Evolutionary conservation across 148 eudicot genomes (phyloP).

Genomic region (Nepenthes gracilis): DNA sequence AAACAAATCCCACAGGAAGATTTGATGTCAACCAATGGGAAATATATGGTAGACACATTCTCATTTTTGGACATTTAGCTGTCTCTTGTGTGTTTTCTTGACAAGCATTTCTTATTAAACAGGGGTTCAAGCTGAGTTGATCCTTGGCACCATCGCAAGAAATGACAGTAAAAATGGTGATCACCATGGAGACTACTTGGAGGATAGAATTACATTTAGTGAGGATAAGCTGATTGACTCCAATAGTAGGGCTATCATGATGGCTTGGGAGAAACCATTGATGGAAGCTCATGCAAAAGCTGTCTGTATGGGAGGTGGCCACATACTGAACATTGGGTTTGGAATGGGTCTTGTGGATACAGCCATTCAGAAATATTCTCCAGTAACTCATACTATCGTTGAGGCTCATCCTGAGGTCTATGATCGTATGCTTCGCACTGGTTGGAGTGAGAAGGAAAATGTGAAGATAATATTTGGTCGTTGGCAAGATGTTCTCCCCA

Average conservation of each 20-base stretch:
- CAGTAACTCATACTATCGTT: constrained; percentile 60
- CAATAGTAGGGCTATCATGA: constrained; percentile 86
- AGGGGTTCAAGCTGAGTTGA: constrained; percentile 93
- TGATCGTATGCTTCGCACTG: constrained; percentile 64
- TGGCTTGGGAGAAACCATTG: constrained; percentile 95
- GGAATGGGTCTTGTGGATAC: constrained; percentile 98
- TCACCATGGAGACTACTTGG: constrained; percentile 45
- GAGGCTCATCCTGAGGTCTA: constrained; percentile 92
- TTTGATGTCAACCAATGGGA: too few relatives aligned
- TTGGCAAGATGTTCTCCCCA: constrained; percentile 87
- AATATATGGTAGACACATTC: too few relatives aligned
- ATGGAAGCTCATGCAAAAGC: constrained; percentile 99
- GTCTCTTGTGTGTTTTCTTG: not conserved
- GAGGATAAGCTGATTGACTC: constrained; percentile 92
- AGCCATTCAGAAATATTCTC: constrained; percentile 73
- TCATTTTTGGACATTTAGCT: too few relatives aligned
- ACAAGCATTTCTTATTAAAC: constrained; percentile 2
- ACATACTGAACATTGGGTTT: constrained; percentile 75
- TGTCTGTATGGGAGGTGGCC: constrained; percentile 61
- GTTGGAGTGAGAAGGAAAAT: constrained; percentile 87
- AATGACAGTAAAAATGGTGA: constrained; percentile 30
- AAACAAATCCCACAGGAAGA: too few relatives aligned
- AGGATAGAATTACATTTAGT: constrained; percentile 81
- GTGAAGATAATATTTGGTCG: constrained; percentile 85
- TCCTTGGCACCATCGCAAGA: constrained; percentile 91